Evolutionary conservation across 257 asterid genomes (phyloP), one percentile per base, ranked within the genome.

Genomic region (Ocimum tenuiflorum): DNA sequence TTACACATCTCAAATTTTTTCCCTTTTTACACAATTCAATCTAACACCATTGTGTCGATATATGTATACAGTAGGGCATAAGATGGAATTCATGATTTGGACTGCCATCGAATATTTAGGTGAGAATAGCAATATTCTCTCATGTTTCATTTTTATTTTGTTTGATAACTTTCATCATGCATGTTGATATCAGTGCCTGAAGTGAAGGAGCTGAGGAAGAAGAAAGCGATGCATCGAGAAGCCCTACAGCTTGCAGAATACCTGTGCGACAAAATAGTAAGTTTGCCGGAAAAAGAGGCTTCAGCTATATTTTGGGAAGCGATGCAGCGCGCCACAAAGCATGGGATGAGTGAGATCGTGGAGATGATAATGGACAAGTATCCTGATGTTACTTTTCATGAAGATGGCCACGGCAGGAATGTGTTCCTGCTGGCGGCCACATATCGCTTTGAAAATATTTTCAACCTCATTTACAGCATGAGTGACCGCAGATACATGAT

Each of bases 401-500:
- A 0, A 8, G 57, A 43, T 27, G 3, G 3, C 5, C 4, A 22
- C 3, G 66, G 52, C 22, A 41, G 3, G 20, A 4, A 18, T 6
- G 11, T 58, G 4, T 35, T 72, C 17, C 63, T 23, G 15, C 0
- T 20, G 0, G 77, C 73, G 0, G 67, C 48, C 0, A 19, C 10
- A 15, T 12, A 73, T 22, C 77, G 77, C n/a, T 15, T 8, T 5
- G 77, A 65, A 12, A 65, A 72, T 18, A 35, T 72, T 3, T 35
- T 60, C 33, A 67, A 66, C 57, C 63, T 73, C 45, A 6, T 60
- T 0, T 29, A 41, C 8, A 15, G 31, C 13, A 11, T 18, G 62
- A 47, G 45, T 7, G 41, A n/a, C 1, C 59, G 15, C 3, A 58
- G 13, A 7, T 42, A 58, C 1, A 3, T 10, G 1, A 0, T 23